Evolutionary conservation across 768 basidiomycete species (phyloP).

Genomic region (Leccinum aurantiacum): DNA sequence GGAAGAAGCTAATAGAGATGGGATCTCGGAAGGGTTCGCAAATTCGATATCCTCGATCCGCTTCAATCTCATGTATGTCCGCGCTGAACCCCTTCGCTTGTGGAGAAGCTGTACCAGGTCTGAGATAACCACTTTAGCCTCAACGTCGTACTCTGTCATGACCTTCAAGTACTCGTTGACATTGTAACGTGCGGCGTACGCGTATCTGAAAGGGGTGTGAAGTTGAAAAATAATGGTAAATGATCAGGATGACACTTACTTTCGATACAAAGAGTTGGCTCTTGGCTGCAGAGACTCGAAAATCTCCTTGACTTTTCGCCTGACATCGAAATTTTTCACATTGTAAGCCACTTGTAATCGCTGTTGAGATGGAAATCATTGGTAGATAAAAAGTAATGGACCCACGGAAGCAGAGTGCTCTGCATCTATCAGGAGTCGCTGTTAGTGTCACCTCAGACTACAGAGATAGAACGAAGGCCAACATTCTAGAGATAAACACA

Average conservation of each 20-base stretch:
- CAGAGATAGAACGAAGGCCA: slow-evolving; percentile 20
- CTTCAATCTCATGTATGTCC: not conserved
- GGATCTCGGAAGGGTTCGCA: slow-evolving; percentile 31
- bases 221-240: not conserved
- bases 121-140: slow-evolving; percentile 8
- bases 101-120: slow-evolving; percentile 30
- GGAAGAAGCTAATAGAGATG: slow-evolving; percentile 24
- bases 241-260: not conserved
- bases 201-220: not conserved
- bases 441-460: not conserved
- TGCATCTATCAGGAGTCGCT: slow-evolving; percentile 38
- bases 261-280: slow-evolving; percentile 12
- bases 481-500: slow-evolving; percentile 52
- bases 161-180: slow-evolving; percentile 12
- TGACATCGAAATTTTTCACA: not conserved
- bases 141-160: slow-evolving; percentile 14
- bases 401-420: slow-evolving; percentile 48
- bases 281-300: slow-evolving; percentile 10
- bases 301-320: slow-evolving; percentile 4
- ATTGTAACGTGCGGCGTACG: not conserved
- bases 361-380: not conserved
- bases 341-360: slow-evolving; percentile 32
- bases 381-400: slow-evolving; percentile 2
- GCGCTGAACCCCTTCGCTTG: slow-evolving; percentile 1
- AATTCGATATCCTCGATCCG: slow-evolving; percentile 35